Evolutionary conservation across 192 early-diverging fungal genomes (phyloP).

Genomic region (Mortierella claussenii): DNA sequence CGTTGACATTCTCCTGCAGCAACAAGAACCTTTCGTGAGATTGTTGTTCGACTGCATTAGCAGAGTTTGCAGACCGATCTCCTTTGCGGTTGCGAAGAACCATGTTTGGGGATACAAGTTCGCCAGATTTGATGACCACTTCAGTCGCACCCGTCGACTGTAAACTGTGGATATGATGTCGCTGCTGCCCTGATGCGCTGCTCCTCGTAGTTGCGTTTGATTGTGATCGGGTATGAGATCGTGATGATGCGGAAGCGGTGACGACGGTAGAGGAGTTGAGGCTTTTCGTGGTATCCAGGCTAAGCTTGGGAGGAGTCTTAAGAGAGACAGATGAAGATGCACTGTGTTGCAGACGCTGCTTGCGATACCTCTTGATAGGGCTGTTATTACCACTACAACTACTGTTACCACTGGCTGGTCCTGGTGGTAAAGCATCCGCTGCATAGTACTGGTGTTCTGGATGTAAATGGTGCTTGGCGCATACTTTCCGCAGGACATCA

Average conservation of each 20-base stretch:
- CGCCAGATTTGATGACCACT: constrained; percentile 26
- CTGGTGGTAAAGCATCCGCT: background rate
- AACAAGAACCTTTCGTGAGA: background rate
- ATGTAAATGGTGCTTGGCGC: background rate
- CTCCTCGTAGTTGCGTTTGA: background rate
- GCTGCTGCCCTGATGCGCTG: background rate
- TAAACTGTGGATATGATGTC: background rate
- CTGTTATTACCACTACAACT: background rate
- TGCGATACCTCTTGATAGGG: too few species aligned
- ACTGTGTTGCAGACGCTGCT: background rate
- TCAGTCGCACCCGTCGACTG: background rate
- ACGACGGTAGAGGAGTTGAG: too few species aligned
- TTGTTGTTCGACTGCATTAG: background rate
- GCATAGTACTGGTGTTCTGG: background rate
- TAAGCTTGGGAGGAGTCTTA: too few species aligned
- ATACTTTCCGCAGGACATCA: background rate
- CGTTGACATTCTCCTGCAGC: background rate
- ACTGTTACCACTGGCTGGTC: background rate
- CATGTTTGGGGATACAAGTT: constrained; percentile 15
- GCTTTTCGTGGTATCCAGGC: too few species aligned
- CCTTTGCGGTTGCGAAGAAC: constrained; percentile 23
- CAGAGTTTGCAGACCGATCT: constrained; percentile 7
- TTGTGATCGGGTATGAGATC: too few species aligned
- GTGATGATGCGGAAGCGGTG: too few species aligned
- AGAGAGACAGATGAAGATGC: too few species aligned